Base-by-base conservation (phyloP, 257 asterid species). In the Lithospermum erythrorhizon region DNA sequence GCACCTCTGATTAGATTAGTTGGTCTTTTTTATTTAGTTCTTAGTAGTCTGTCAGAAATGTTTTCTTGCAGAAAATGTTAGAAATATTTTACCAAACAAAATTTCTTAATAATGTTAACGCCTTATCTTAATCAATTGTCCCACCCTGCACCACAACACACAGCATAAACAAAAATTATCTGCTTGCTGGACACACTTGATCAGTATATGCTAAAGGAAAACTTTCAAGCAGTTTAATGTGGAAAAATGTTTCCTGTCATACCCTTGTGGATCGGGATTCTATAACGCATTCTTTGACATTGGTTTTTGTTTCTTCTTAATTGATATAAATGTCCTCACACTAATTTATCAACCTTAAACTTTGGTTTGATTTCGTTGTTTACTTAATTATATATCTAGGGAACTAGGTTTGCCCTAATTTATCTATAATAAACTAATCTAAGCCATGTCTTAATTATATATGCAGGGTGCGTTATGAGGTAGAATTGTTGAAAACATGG, bases 401-500 rank as follows among this genome's bases (percentile, higher is more conserved):
- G 49, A 11, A 11, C 49, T 14, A 41, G 49, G 4, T 41, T 41
- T 11, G 8, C 18, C 49, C 49, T 14, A 41, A 41, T 41, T 11
- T 41, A 14, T 35, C 45, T 35, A 7, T 10, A 4, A 35, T 35
- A 35, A 35, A 35, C 14, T 35, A 11, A 41, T 41, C 2, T 11
- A 41, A 41, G 49, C 0, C 5, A 41, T 61, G n/a, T 53, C 67
- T 65, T 4, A 6, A 55, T 48, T 16, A 37, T 66, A 60, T 45
- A 72, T 76, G 67, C 73, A 84, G 58, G 65, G 62, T 57, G 63
- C 64, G 78, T 66, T 59, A 77, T 83, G 90, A 70, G 75, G 68
- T 79, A 77, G 76, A 60, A 64, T 71, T 75, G 62, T 63, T 57
- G 68, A 71, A 77, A 68, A 62, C 74, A 93, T 93, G 99, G 97